Percentiles rank a stretch among this genome's conserved stretches.
Conservation (phyloP, 306 rosid genomes). For the Casuarina glauca region DNA sequence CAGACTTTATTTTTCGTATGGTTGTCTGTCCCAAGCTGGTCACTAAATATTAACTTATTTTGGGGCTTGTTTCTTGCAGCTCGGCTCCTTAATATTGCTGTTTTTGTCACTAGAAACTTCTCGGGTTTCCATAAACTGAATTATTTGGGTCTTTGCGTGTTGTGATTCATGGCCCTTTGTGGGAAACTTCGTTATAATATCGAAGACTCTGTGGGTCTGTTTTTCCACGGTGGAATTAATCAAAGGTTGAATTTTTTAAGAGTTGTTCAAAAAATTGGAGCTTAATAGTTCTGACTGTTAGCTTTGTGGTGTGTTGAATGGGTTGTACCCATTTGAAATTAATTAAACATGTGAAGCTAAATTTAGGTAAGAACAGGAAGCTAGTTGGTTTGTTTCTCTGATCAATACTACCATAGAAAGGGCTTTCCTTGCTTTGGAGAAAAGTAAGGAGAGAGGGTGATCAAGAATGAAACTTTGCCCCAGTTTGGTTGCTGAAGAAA, state of each 20-base stretch:
- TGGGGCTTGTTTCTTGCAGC: neutral
- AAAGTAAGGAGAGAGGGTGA: neutral
- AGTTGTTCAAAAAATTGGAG: neutral
- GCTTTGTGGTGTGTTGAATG: neutral
- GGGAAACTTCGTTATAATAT: neutral
- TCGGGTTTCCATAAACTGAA: too few species aligned
- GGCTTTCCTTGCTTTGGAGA: neutral
- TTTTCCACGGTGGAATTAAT: neutral
- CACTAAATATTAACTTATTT: neutral
- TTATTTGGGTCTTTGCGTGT: too few species aligned
- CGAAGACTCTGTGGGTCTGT: neutral
- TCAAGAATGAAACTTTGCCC: neutral
- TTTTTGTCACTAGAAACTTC: too few species aligned
- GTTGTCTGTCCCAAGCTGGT: neutral
- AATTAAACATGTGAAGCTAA: neutral
- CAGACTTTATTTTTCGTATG: neutral
- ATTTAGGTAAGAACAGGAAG: neutral
- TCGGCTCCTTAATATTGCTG: neutral
- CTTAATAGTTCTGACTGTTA: conserved; percentile 3
- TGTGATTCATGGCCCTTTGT: neutral
- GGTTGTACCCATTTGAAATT: neutral
- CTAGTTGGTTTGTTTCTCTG: neutral
- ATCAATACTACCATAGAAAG: too few species aligned
- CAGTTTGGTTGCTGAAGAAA: neutral
- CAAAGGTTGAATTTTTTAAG: neutral